Evolutionary conservation across 768 basidiomycete genomes (phyloP).

Genomic region (Mycena albidolilacea): DNA sequence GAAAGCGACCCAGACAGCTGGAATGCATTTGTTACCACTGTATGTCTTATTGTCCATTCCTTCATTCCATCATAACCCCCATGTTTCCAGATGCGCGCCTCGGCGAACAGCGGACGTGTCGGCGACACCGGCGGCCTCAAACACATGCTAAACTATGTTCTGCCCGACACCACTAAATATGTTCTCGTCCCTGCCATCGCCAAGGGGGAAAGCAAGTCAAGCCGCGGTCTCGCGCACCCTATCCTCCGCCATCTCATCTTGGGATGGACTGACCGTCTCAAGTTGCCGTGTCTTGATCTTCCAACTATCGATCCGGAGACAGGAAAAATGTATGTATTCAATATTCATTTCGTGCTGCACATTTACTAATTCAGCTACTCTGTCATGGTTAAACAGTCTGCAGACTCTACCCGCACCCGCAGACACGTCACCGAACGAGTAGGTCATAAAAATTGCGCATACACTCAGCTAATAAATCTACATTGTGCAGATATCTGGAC

Average conservation of each 20-base stretch:
- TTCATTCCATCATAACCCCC: too few relatives aligned
- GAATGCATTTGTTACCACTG: background rate
- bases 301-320: background rate
- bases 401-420: background rate
- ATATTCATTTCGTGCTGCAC: too few relatives aligned
- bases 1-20: background rate
- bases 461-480: background rate
- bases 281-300: background rate
- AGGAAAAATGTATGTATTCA: background rate
- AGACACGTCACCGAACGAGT: background rate
- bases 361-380: background rate
- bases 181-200: background rate
- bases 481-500: background rate
- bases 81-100: background rate
- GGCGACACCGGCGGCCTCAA: constrained; percentile 5
- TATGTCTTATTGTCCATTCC: background rate
- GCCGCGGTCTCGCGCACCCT: background rate
- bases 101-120: background rate
- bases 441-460: background rate
- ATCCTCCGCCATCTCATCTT: background rate
- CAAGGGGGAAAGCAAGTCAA: background rate
- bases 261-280: background rate
- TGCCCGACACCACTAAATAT: background rate
- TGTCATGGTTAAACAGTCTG: background rate
- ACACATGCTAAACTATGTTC: background rate